phyloP scores from a whole-genome alignment of 306 rosid species.

The Cucumis melo region DNA sequence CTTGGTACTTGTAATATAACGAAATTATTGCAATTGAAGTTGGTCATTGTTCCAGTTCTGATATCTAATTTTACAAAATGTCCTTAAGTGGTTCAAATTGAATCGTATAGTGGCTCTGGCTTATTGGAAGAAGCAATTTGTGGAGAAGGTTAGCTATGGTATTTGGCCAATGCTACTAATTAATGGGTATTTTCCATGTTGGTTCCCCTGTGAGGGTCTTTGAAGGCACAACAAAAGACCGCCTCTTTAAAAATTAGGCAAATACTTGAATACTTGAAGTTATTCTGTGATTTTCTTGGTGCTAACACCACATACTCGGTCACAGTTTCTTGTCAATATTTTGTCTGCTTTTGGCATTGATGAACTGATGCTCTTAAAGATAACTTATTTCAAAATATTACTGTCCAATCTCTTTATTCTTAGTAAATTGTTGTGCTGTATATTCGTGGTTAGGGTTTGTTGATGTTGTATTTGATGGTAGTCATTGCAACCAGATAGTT shows the following conservation, averaged over 20 bases:
- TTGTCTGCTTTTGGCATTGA: neutral
- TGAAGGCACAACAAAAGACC: neutral
- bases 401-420: neutral
- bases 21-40: neutral
- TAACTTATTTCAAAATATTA: neutral
- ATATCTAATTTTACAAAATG: neutral
- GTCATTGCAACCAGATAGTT: neutral
- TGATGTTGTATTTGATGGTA: neutral
- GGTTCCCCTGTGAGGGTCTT: neutral
- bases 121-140: neutral
- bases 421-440: neutral
- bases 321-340: neutral
- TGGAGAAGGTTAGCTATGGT: neutral
- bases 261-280: neutral
- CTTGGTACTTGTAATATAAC: neutral
- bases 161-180: neutral
- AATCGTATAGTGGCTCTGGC: neutral
- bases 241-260: neutral
- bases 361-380: neutral
- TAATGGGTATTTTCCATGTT: neutral
- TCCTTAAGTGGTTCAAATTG: neutral
- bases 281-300: neutral
- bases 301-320: neutral
- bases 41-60: neutral
- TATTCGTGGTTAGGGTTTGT: neutral